Evolutionary conservation across 805 yeast genomes (phyloP).

Genomic region (Myxozyma sirexii): DNA sequence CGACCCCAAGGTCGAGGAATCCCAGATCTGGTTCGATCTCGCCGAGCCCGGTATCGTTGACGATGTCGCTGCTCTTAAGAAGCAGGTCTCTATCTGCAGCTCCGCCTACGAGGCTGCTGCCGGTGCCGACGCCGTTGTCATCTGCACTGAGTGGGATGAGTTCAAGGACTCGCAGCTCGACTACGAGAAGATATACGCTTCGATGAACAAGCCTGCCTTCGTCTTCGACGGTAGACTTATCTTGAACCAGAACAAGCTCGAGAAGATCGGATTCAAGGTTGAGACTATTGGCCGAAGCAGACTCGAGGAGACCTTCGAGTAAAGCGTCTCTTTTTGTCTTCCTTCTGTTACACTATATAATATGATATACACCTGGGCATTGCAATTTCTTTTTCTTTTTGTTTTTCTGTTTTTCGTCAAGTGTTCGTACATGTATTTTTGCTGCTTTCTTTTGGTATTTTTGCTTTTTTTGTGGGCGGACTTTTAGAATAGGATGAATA

Average conservation of each 20-base stretch:
- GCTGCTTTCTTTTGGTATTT: neutral
- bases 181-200: conserved; percentile 37
- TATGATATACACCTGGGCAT: neutral
- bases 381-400: neutral
- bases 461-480: neutral
- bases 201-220: conserved; percentile 41
- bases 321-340: neutral
- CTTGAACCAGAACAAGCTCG: conserved; percentile 36
- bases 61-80: conserved; percentile 28
- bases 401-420: neutral
- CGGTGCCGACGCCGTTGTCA: conserved; percentile 39
- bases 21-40: conserved; percentile 39
- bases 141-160: conserved; percentile 42
- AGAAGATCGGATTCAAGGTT: conserved; percentile 39
- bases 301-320: conserved; percentile 29
- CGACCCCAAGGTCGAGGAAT: conserved; percentile 42
- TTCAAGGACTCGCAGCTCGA: conserved; percentile 38
- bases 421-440: neutral
- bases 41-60: conserved; percentile 34
- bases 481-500: neutral
- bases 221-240: conserved; percentile 39
- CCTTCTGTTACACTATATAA: neutral
- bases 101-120: conserved; percentile 40
- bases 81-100: conserved; percentile 34
- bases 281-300: conserved; percentile 38